phyloP scores from a whole-genome alignment of 2,329 filamentous ascomycete genomes.

The Diaporthe caulivora region DNA sequence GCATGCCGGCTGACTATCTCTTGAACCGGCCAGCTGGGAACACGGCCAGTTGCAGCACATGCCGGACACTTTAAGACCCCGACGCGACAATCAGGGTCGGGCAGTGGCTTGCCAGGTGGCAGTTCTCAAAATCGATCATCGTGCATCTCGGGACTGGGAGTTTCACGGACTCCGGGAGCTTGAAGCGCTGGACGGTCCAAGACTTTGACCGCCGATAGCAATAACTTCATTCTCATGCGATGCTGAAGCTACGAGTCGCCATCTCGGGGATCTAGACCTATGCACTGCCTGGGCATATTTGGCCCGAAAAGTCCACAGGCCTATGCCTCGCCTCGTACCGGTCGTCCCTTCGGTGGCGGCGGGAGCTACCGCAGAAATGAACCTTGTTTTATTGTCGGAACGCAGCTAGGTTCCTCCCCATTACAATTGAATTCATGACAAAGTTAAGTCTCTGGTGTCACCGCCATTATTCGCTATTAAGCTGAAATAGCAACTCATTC shows the following conservation, averaged over 20 bases:
- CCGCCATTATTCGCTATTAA: neutral
- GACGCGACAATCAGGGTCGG: neutral
- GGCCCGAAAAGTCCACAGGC: neutral
- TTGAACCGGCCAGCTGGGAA: neutral
- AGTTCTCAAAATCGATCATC: neutral
- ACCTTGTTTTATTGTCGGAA: conserved; percentile 15
- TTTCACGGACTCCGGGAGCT: conserved; percentile 8
- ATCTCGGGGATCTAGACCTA: conserved; percentile 8
- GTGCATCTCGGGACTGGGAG: conserved; percentile 15
- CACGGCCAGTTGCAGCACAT: neutral
- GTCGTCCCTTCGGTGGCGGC: conserved; percentile 17
- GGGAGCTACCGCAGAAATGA: conserved; percentile 27
- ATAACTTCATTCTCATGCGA: neutral
- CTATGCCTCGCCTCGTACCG: neutral
- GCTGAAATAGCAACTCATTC: conserved; percentile 16
- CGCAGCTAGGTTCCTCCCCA: neutral
- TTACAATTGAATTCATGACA: conserved; percentile 9
- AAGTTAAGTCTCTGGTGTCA: conserved; percentile 12
- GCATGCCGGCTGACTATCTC: neutral
- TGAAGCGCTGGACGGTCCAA: neutral
- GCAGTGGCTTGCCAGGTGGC: neutral
- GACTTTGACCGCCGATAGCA: conserved; percentile 25
- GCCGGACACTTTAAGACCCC: neutral
- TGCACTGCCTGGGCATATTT: conserved; percentile 3
- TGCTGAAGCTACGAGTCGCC: conserved; percentile 11